These are phyloP conservation scores for Coemansia sp. DNA, from an alignment of 192 early-diverging fungal genomes.

Conservation along the genomic window DNA sequence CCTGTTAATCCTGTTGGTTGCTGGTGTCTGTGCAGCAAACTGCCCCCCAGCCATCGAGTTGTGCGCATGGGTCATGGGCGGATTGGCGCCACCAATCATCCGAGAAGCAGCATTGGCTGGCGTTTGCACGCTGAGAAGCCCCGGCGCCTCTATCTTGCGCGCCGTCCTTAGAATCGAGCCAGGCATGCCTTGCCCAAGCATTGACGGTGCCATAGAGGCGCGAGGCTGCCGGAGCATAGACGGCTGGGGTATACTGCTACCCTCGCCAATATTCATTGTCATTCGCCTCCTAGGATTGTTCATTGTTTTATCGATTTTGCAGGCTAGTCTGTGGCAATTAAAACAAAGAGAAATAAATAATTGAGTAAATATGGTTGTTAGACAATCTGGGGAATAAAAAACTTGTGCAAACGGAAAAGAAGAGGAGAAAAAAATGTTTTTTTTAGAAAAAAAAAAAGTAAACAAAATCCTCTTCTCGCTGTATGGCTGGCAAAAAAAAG, in stretches of 20 bases:
- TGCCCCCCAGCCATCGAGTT: conserved; percentile 24
- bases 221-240: conserved; percentile 46
- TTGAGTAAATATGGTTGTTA: too few species aligned
- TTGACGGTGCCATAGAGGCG: conserved; percentile 52
- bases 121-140: conserved; percentile 36
- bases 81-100: conserved; percentile 25
- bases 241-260: conserved; percentile 52
- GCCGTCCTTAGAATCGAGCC: conserved; percentile 30
- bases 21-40: conserved; percentile 39
- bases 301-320: conserved; percentile 1
- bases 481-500: neutral
- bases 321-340: neutral
- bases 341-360: too few species aligned
- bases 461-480: neutral
- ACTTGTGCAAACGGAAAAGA: too few species aligned
- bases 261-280: conserved; percentile 55
- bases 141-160: conserved; percentile 33
- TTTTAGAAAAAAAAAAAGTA: conserved; percentile 8
- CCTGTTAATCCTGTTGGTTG: conserved; percentile 46
- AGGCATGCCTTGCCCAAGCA: conserved; percentile 36
- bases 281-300: conserved; percentile 50
- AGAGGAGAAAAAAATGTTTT: too few species aligned
- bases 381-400: too few species aligned
- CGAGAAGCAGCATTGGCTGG: conserved; percentile 27
- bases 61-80: conserved; percentile 48